Base-by-base conservation (phyloP, 2,329 filamentous ascomycete species). In the Diaporthe citri region DNA sequence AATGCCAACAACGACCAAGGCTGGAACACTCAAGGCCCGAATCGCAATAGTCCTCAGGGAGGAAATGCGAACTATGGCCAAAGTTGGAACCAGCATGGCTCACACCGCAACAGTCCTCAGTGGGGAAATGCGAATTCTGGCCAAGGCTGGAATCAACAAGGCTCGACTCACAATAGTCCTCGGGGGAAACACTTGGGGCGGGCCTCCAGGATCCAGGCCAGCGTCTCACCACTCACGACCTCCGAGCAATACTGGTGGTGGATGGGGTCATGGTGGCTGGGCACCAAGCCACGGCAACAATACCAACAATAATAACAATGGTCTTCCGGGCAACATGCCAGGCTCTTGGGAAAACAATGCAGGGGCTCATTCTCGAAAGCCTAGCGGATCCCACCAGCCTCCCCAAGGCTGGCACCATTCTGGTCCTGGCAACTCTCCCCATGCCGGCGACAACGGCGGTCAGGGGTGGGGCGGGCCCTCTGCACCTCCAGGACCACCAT, bases 261-360 rank as follows among this genome's bases (percentile, higher is more conserved):
- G 39, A 31, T 72, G 73, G 73, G 48, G 13, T 39, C 22, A 48
- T 9, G 13, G n/a, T 39, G 39, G 51, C 22, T 46, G 34, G 39
- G 51, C 12, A 20, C 8, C 25, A 4, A 34, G 51, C 34, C 34
- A 71, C 20, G 55, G 43, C 4, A 59, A 36, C 31, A 51, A 67
- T 25, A 51, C 43, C 25, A 67, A 52, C 64, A 31, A 31, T 5
- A 52, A 71, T 5, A 52, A 71, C n/a, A 71, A 71, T 17, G 46
- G 20, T 57, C 41, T 28, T 20, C 36, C 71, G 20, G 57, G 71
- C 2, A 36, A 17, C 20, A 69, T 73, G 43, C 70, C 74, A 20
- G 70, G 74, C 31, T 36, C 39, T 8, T 76, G 74, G 72, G 71
- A 55, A 4, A 71, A 67, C 25, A 62, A 36, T 34, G 22, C 25